Conservation (phyloP, 352 stramenopile genomes). For the Phytophthora fragariae region DNA sequence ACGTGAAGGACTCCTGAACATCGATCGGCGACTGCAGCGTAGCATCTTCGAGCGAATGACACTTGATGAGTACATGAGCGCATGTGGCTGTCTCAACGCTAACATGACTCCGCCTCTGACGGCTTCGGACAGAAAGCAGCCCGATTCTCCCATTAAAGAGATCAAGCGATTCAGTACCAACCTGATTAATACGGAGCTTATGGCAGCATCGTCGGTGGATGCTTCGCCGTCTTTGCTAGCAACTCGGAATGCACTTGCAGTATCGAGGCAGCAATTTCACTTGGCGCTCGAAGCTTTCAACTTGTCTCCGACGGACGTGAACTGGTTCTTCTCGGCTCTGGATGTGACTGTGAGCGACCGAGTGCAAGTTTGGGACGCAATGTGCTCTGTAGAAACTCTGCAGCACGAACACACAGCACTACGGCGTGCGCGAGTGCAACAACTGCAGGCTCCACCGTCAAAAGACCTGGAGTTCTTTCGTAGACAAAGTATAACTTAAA, state of each 20-base stretch:
- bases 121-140: conserved; percentile 4
- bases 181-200: conserved; percentile 3
- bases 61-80: conserved; percentile 71
- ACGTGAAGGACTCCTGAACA: conserved; percentile 61
- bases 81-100: conserved; percentile 45
- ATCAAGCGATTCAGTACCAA: conserved; percentile 26
- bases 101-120: background rate
- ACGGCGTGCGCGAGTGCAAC: conserved; percentile 51
- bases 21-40: conserved; percentile 47
- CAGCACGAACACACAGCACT: conserved; percentile 58
- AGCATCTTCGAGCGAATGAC: conserved; percentile 58
- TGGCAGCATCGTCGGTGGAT: conserved; percentile 23
- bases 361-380: conserved; percentile 57
- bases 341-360: conserved; percentile 61
- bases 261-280: conserved; percentile 68
- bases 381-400: conserved; percentile 51
- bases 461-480: conserved; percentile 55
- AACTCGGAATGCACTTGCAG: conserved; percentile 42
- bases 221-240: conserved; percentile 30
- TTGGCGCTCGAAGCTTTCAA: conserved; percentile 66
- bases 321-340: conserved; percentile 67
- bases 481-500: conserved; percentile 6
- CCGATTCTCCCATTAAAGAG: conserved; percentile 21
- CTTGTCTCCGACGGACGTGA: conserved; percentile 54
- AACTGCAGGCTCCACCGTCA: conserved; percentile 49